A percentile compares a stretch with the other conserved stretches of the same genome.
These are phyloP conservation scores for Pichia sporocuriosa DNA, from an alignment of 805 yeast genomes.

Conservation along the genomic window DNA sequence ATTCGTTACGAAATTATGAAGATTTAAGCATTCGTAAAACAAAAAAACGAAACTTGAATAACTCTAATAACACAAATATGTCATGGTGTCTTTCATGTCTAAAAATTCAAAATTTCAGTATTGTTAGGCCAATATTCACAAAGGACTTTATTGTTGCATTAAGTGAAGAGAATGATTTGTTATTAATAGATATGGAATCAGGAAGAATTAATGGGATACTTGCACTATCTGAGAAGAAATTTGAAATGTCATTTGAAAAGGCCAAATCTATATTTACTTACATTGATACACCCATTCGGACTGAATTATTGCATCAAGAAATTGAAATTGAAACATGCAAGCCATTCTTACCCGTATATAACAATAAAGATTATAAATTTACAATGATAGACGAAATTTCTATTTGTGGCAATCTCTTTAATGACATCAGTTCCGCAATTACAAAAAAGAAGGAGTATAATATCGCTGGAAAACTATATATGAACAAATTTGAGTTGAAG, in stretches of 20 bases:
- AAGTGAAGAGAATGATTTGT: constrained; percentile 20
- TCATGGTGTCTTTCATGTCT: constrained; percentile 42
- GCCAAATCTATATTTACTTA: no score
- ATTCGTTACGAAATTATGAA: constrained; percentile 21
- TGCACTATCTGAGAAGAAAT: no score
- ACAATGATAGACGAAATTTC: constrained; percentile 9
- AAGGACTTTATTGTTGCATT: constrained; percentile 19
- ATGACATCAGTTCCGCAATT: not conserved
- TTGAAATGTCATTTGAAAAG: no score
- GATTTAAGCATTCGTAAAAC: constrained; percentile 1
- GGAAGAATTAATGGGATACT: constrained; percentile 12
- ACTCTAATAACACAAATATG: constrained; percentile 17
- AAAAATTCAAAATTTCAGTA: constrained; percentile 18
- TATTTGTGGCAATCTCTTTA: not conserved
- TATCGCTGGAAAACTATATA: constrained; percentile 1
- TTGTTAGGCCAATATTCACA: constrained; percentile 2
- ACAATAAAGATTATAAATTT: constrained; percentile 22
- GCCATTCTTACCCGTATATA: constrained; percentile 25
- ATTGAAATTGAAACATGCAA: constrained; percentile 52
- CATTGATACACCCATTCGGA: no score
- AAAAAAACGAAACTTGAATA: not conserved
- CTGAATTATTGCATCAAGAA: constrained; percentile 15
- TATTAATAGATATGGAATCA: constrained; percentile 14
- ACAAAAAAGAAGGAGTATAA: not conserved
- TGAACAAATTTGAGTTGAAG: not conserved